phyloP scores from a whole-genome alignment of 108 stramenopile genomes.

The Pseudonitzschia multiseries region DNA sequence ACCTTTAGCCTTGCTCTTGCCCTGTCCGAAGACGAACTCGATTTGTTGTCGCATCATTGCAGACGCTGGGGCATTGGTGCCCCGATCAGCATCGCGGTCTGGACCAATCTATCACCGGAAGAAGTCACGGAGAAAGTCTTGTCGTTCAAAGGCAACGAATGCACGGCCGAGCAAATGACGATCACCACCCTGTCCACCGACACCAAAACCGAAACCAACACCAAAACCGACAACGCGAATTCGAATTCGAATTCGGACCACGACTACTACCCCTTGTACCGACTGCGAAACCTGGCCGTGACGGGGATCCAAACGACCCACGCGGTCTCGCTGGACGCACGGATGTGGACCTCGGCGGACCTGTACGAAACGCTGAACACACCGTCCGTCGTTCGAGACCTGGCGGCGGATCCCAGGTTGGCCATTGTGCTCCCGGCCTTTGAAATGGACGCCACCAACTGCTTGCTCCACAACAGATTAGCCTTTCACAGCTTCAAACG shows the following conservation, averaged over 20 bases:
- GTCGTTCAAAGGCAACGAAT: neutral
- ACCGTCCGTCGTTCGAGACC: slow-evolving; percentile 29
- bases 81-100: slow-evolving; percentile 69
- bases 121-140: slow-evolving; percentile 17
- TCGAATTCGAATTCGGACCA: too few relatives aligned
- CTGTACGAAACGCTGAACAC: slow-evolving; percentile 50
- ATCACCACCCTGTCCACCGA: slow-evolving; percentile 1
- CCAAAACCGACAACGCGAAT: too few relatives aligned
- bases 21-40: slow-evolving; percentile 55
- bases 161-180: slow-evolving; percentile 1
- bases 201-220: too few relatives aligned
- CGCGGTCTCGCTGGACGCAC: slow-evolving; percentile 77
- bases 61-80: slow-evolving; percentile 46
- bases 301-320: slow-evolving; percentile 60
- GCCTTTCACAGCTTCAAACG: too few relatives aligned
- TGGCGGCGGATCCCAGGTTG: slow-evolving; percentile 46
- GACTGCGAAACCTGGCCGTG: slow-evolving; percentile 80
- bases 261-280: slow-evolving; percentile 70
- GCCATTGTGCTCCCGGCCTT: slow-evolving; percentile 76
- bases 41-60: slow-evolving; percentile 69
- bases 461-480: neutral
- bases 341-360: slow-evolving; percentile 76
- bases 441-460: slow-evolving; percentile 14
- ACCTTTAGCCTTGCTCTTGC: slow-evolving; percentile 62
- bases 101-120: slow-evolving; percentile 28